Conservation (phyloP, 2,329 filamentous ascomycete species). For the Penicillium sp. region DNA sequence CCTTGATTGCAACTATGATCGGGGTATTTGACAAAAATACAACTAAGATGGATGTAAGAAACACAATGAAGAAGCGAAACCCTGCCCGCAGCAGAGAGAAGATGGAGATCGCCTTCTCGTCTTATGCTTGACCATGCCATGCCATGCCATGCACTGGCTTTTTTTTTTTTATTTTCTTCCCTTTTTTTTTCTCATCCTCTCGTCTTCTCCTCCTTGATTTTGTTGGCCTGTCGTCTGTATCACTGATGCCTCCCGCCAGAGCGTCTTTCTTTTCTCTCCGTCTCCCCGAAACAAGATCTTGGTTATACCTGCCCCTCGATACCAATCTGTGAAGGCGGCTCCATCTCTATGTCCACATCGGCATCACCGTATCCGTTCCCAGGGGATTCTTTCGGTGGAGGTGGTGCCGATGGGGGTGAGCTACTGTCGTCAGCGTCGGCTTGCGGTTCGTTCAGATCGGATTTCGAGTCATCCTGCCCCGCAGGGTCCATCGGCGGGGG, state of each 20-base stretch:
- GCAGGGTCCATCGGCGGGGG: conserved; percentile 31
- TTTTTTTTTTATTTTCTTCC: too few species aligned
- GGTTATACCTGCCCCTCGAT: conserved; percentile 21
- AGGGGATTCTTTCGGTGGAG: conserved; percentile 9
- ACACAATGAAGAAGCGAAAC: conserved; percentile 2
- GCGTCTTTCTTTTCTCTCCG: background rate
- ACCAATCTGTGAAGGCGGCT: conserved; percentile 20
- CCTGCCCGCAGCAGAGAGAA: too few species aligned
- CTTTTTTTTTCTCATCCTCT: too few species aligned
- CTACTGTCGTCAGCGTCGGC: conserved; percentile 11
- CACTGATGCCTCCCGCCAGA: too few species aligned
- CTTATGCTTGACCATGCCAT: background rate
- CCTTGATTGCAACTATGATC: conserved; percentile 17
- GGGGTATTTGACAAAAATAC: conserved; percentile 24
- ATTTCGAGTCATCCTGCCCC: conserved; percentile 11
- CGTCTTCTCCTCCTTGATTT: too few species aligned
- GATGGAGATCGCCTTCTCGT: too few species aligned
- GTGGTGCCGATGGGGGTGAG: conserved; percentile 7
- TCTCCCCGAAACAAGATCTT: too few species aligned
- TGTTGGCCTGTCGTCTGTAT: too few species aligned
- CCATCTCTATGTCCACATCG: conserved; percentile 7
- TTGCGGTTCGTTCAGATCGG: too few species aligned
- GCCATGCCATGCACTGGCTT: background rate
- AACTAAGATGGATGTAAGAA: conserved; percentile 14
- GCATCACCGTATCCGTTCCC: conserved; percentile 23